Base-by-base conservation (phyloP, 768 basidiomycete species). In the Leccinum rimulosum region DNA sequence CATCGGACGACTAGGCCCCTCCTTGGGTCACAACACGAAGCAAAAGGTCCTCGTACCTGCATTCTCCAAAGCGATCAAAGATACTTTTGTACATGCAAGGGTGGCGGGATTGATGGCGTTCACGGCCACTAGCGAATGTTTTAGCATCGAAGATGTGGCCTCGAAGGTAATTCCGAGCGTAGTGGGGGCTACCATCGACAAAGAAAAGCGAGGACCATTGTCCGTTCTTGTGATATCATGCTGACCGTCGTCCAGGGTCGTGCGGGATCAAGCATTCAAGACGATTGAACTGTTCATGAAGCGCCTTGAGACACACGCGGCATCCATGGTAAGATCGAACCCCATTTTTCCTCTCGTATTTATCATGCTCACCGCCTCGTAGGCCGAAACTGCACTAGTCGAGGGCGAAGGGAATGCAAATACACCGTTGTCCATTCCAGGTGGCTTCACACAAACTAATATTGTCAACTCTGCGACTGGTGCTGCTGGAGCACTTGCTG, bases 31-130 rank as follows among this genome's bases (percentile, higher is more conserved):
- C 58, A 88, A 93, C 66, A 97, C 96, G 3, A 93, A 95, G 71
- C 85, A 88, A 64, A 98, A 98, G 68, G 94, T 99, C n/a, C 84
- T 99, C 6, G 92, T 98, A 1, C 94, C 95, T 4, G 97, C 97
- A 4, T 98, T 98, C 72, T 82, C 89, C 4, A 82, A 93, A 49
- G 91, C 93, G 2, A 70, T 98, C 40, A 94, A 93, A 70, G 97
- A 99, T 69, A 73, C 84, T 0, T 98, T 98, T 70, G 87, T 96
- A 0, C 96, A 96, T 70, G 88, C 94, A 4, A 81, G 97, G 43
- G 93, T 96, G 2, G 96, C 97, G 0, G 96, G 93, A 0, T 72
- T 98, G 36, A 95, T 95, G 93, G 91, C 93, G 22, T 87, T 98
- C 63, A 97, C 94, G 87, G 95, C 95, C 5, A 94, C 93, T 1